These are phyloP conservation scores for Thalassiosira profunda DNA, from an alignment of 108 stramenopile species.

Conservation along the genomic window DNA sequence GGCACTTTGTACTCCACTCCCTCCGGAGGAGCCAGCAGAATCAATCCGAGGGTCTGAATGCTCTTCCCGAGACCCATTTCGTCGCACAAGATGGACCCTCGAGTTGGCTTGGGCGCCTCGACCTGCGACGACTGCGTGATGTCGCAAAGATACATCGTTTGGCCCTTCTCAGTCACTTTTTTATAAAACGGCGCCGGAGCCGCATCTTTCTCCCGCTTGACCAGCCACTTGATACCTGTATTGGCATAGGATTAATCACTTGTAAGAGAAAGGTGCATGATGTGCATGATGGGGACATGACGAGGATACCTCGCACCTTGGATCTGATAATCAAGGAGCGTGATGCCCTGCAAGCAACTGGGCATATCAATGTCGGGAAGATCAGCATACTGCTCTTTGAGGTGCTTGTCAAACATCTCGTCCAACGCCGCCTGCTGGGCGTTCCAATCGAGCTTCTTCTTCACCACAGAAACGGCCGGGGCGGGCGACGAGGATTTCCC, in stretches of 20 bases:
- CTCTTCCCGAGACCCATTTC: constrained; percentile 77
- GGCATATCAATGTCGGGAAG: constrained; percentile 39
- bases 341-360: constrained; percentile 16
- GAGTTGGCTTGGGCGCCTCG: constrained; percentile 30
- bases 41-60: constrained; percentile 58
- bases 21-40: constrained; percentile 48
- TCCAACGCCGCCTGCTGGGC: constrained; percentile 47
- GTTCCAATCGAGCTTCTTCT: constrained; percentile 48
- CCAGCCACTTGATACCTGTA: constrained; percentile 65
- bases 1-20: constrained; percentile 31
- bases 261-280: too few relatives aligned
- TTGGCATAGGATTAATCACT: too few relatives aligned
- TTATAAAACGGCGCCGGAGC: constrained; percentile 59
- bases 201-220: constrained; percentile 53
- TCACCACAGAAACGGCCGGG: constrained; percentile 4
- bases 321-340: constrained; percentile 53
- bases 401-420: constrained; percentile 70
- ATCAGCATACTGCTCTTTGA: constrained; percentile 22
- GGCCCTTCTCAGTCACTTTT: constrained; percentile 30
- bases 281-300: too few relatives aligned
- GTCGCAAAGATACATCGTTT: constrained; percentile 39
- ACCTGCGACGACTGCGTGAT: constrained; percentile 44
- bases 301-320: too few relatives aligned
- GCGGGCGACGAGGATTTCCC: neutral
- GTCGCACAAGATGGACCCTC: constrained; percentile 63